Conservation (phyloP, 1,284 basidiomycete genomes). For the Sporisorium sorghi region DNA sequence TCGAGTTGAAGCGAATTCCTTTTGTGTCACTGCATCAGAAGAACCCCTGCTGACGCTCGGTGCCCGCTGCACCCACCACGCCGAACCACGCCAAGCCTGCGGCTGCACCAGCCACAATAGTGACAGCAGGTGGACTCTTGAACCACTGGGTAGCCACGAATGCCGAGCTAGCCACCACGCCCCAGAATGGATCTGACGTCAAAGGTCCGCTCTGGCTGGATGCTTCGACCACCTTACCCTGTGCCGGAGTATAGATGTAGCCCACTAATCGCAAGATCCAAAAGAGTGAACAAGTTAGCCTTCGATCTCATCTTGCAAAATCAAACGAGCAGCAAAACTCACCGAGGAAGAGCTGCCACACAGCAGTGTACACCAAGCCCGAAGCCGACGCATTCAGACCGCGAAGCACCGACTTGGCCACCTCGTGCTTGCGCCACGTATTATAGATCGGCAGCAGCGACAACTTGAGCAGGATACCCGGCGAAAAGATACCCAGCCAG, state of each 20-base stretch:
- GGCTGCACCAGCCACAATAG: conserved; percentile 69
- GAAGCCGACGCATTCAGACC: conserved; percentile 75
- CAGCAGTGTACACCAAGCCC: conserved; percentile 74
- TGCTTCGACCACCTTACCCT: conserved; percentile 29
- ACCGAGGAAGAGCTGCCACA: conserved; percentile 73
- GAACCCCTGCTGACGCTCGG: conserved; percentile 42
- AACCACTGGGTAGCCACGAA: conserved; percentile 66
- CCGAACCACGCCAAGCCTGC: conserved; percentile 71
- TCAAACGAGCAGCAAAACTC: too few relatives aligned
- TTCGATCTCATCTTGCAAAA: too few relatives aligned
- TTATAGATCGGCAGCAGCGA: conserved; percentile 74
- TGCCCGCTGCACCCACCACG: conserved; percentile 58
- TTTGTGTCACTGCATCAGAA: conserved; percentile 16
- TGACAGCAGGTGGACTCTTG: conserved; percentile 69
- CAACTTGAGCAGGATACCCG: conserved; percentile 73
- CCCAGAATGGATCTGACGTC: conserved; percentile 72
- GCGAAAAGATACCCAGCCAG: conserved; percentile 63
- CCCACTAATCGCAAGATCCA: too few relatives aligned
- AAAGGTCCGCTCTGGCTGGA: conserved; percentile 68
- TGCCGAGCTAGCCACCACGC: conserved; percentile 69
- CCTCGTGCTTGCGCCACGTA: conserved; percentile 70
- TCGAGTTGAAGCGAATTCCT: too few relatives aligned
- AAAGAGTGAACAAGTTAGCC: too few relatives aligned
- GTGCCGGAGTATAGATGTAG: conserved; percentile 66
- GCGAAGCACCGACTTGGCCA: conserved; percentile 71